These are phyloP conservation scores for Cordyceps javanica DNA, from an alignment of 2,329 filamentous ascomycete species.

Conservation along the genomic window DNA sequence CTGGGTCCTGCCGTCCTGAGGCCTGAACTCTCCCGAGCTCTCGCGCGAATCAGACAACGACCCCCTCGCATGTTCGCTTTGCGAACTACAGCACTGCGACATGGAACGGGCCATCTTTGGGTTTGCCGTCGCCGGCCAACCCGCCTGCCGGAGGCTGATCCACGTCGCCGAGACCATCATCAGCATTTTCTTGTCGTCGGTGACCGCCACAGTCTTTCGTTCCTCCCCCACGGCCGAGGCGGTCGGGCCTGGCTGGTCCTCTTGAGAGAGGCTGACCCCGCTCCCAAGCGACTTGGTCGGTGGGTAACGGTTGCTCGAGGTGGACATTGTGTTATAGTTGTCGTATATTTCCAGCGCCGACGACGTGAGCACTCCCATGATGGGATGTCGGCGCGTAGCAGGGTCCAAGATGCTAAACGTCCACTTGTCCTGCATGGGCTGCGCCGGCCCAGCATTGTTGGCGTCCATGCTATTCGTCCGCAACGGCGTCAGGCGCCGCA, in stretches of 20 bases:
- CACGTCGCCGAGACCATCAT: slow-evolving; percentile 34
- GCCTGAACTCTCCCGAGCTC: slow-evolving; percentile 3
- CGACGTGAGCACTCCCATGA: slow-evolving; percentile 62
- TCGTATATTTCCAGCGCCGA: slow-evolving; percentile 64
- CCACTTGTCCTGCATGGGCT: slow-evolving; percentile 48
- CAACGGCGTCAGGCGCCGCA: slow-evolving; percentile 37
- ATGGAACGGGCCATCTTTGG: slow-evolving; percentile 23
- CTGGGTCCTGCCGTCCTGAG: neutral
- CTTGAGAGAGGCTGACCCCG: slow-evolving; percentile 15
- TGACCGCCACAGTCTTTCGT: slow-evolving; percentile 24
- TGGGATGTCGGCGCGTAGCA: slow-evolving; percentile 62
- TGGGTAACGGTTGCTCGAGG: slow-evolving; percentile 42
- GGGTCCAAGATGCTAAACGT: slow-evolving; percentile 74
- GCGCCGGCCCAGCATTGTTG: slow-evolving; percentile 16
- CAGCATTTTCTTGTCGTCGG: slow-evolving; percentile 28
- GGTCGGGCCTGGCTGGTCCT: slow-evolving; percentile 6
- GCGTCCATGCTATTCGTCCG: slow-evolving; percentile 17
- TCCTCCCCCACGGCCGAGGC: slow-evolving; percentile 19
- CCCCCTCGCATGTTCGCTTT: slow-evolving; percentile 1
- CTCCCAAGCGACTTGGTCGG: slow-evolving; percentile 33
- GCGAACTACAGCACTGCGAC: slow-evolving; percentile 21
- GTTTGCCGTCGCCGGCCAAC: slow-evolving; percentile 28
- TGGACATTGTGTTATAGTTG: slow-evolving; percentile 53
- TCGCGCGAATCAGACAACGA: slow-evolving; percentile 10
- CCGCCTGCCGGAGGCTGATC: slow-evolving; percentile 30